Base-by-base conservation (phyloP, 2,329 filamentous ascomycete genomes). In the Microascus cirrosus region DNA sequence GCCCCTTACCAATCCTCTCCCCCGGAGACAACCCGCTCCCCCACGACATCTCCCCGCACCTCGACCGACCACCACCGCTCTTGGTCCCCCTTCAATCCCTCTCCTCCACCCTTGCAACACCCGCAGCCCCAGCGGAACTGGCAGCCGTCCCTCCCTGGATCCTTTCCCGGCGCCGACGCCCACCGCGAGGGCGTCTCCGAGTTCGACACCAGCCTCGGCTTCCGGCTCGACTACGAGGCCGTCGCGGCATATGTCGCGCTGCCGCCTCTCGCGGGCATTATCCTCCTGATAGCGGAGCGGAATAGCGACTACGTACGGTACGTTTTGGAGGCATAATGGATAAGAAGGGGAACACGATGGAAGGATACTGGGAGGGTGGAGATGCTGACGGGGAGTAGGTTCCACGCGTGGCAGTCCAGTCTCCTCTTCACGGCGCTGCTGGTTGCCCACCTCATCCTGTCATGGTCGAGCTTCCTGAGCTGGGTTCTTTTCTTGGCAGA, bases 231-330 rank as follows among this genome's bases (percentile, higher is more conserved):
- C 68, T 87, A 93, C 67, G 93, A 97, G 76, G 93, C 94, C 6
- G 89, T 87, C 68, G 73, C 96, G 67, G 93, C 94, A 56, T 99
- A 99, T 70, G 69, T 96, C 61, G 77, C 87, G 55, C 74, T 95
- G 15, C 94, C 94, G 61, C 94, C 94, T 1, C 79, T 92, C 0
- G 94, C 93, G 2, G 89, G 88, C 2, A 89, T 96, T 28, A 70
- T 96, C 63, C 73, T 99, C 64, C 73, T 99, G 63, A 81, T 97
- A 52, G 70, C 93, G 62, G 94, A 99, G 78, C 84, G 92, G 68
- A 94, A 96, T 76, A 96, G 91, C 68, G 94, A 99, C 73, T 99
- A 96, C 71, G 94, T 99, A 59, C 82, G 94, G 89, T 93, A 73
- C 59, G 81, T 52, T 50, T 24, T 5, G 28, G 4, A 8, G 28